These are phyloP conservation scores for Rhexocercosporidium sp. DNA, from an alignment of 2,329 filamentous ascomycete genomes.

Conservation along the genomic window DNA sequence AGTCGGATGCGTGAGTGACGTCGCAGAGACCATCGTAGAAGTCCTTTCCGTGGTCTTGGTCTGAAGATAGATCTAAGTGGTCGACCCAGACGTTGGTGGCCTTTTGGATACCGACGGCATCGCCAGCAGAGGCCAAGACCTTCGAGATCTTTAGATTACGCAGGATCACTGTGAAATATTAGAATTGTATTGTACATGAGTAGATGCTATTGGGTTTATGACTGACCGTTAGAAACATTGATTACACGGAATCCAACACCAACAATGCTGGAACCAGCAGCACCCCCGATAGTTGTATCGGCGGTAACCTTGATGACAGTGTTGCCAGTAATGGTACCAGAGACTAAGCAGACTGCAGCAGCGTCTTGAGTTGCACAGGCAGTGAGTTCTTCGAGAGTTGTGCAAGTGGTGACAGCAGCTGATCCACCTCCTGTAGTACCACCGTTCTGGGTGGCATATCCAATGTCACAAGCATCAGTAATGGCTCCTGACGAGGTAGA, in stretches of 20 bases:
- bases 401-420: conserved; percentile 60
- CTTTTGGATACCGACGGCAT: not conserved
- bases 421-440: conserved; percentile 47
- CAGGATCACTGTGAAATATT: conserved; percentile 55
- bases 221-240: conserved; percentile 50
- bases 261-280: conserved; percentile 34
- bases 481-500: conserved; percentile 1
- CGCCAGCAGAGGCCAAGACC: conserved; percentile 58
- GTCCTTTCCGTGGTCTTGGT: conserved; percentile 58
- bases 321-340: conserved; percentile 45
- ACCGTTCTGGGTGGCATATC: conserved; percentile 17
- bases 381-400: conserved; percentile 54
- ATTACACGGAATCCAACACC: conserved; percentile 49
- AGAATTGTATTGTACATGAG: not conserved
- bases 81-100: conserved; percentile 66
- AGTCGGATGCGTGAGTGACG: conserved; percentile 66
- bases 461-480: conserved; percentile 15
- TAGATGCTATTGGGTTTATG: no score
- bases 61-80: conserved; percentile 68
- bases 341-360: conserved; percentile 11
- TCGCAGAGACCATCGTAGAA: conserved; percentile 73
- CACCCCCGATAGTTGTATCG: conserved; percentile 57
- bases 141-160: conserved; percentile 65
- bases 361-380: conserved; percentile 45
- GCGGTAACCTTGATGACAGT: conserved; percentile 51